These are phyloP conservation scores for Pleomassaria siparia DNA, from an alignment of 2,329 filamentous ascomycete species.

Conservation along the genomic window DNA sequence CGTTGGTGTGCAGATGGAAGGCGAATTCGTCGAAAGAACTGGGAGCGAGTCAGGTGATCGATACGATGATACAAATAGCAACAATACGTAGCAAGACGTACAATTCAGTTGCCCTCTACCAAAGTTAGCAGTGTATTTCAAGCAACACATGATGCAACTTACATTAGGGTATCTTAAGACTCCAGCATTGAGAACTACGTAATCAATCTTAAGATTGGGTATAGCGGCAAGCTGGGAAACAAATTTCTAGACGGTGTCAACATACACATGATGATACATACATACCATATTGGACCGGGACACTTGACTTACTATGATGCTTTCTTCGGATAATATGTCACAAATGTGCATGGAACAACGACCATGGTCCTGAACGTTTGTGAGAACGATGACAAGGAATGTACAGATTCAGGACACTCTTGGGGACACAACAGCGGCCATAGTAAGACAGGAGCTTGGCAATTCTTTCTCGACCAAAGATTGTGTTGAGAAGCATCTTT, in stretches of 20 bases:
- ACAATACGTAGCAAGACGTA: conserved; percentile 38
- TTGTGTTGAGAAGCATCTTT: neutral
- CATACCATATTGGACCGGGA: conserved; percentile 2
- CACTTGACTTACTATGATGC: conserved; percentile 49
- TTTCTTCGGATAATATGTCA: conserved; percentile 56
- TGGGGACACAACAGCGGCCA: neutral
- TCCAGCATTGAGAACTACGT: conserved; percentile 60
- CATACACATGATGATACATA: neutral
- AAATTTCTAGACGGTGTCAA: conserved; percentile 43
- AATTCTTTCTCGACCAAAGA: neutral
- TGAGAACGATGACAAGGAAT: neutral
- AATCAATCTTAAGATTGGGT: conserved; percentile 52
- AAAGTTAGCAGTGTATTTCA: conserved; percentile 33
- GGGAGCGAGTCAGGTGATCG: neutral
- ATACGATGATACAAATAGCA: no score
- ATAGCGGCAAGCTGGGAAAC: conserved; percentile 43
- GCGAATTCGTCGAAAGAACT: conserved; percentile 58
- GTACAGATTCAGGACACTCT: neutral
- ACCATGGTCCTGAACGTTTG: conserved; percentile 45
- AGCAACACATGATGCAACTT: no score
- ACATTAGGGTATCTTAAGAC: conserved; percentile 60
- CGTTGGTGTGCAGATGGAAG: conserved; percentile 59
- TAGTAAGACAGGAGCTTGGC: neutral
- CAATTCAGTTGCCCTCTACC: conserved; percentile 55
- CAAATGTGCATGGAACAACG: conserved; percentile 53